Percentiles rank a stretch among this genome's conserved stretches.
phyloP scores from a whole-genome alignment of 495 filamentous ascomycete genomes.

The Trypethelium eluteriae region DNA sequence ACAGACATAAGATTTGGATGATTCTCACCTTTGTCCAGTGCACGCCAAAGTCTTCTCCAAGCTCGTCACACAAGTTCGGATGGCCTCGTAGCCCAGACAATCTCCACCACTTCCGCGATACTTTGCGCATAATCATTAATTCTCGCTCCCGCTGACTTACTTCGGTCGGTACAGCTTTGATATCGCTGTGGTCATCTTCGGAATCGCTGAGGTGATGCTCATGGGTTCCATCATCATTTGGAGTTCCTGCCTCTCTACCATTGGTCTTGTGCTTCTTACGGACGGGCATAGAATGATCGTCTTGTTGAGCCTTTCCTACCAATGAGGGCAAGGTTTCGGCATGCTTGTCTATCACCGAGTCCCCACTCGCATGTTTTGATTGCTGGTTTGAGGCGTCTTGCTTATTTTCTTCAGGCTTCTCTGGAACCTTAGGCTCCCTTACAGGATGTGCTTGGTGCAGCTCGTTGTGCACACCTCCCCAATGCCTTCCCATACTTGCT shows the following conservation, averaged over 20 bases:
- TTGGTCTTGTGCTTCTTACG: background rate
- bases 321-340: conserved; percentile 1
- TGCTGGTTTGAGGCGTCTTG: background rate
- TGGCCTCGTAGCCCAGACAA: conserved; percentile 50
- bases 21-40: conserved; percentile 60
- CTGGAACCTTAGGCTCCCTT: conserved; percentile 19
- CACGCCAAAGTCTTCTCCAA: conserved; percentile 53
- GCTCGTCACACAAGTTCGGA: conserved; percentile 40
- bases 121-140: conserved; percentile 41
- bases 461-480: conserved; percentile 50
- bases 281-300: background rate
- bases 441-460: conserved; percentile 39
- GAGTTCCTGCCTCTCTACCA: background rate
- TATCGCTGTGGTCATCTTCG: conserved; percentile 35
- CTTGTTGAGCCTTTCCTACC: conserved; percentile 17
- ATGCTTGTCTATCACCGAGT: background rate
- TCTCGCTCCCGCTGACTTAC: conserved; percentile 26
- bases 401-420: conserved; percentile 16
- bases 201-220: conserved; percentile 18
- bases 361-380: background rate
- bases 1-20: background rate
- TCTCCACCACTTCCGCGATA: conserved; percentile 67
- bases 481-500: conserved; percentile 50
- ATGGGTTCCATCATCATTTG: background rate
- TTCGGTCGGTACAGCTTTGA: conserved; percentile 17